Evolutionary conservation across 768 basidiomycete species (phyloP).

Genomic region (Kwoniella mangroviensis): DNA sequence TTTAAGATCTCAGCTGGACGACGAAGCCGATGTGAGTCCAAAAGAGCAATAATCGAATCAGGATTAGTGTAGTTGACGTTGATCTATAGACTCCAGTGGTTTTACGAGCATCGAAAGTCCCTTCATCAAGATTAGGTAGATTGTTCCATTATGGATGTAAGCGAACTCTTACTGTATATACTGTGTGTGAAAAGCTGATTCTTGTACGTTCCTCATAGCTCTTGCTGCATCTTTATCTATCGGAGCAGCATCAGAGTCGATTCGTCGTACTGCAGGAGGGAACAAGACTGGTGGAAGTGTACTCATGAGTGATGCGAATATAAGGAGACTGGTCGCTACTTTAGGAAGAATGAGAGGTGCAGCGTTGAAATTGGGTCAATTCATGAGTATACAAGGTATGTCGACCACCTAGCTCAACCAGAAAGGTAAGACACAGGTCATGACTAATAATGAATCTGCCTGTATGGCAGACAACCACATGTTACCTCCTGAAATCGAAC

Average conservation of each 20-base stretch:
- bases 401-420: neutral
- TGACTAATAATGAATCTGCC: neutral
- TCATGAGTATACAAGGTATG: constrained; percentile 91
- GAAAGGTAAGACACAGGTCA: neutral
- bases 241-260: constrained; percentile 84
- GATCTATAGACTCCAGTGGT: constrained; percentile 53
- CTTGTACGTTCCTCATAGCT: constrained; percentile 62
- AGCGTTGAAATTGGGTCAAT: constrained; percentile 94
- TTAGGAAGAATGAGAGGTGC: constrained; percentile 96
- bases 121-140: constrained; percentile 84
- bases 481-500: constrained; percentile 83
- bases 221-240: constrained; percentile 86
- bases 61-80: no score
- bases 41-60: no score
- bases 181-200: neutral
- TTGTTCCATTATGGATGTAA: constrained; percentile 92
- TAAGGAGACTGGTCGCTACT: constrained; percentile 85
- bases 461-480: constrained; percentile 85
- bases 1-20: neutral
- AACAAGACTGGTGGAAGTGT: constrained; percentile 60
- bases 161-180: constrained; percentile 29
- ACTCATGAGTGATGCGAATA: constrained; percentile 89
- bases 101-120: constrained; percentile 74
- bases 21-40: neutral
- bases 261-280: constrained; percentile 67